Conservation (phyloP, 306 rosid species). For the Lathyrus tuberosus region DNA sequence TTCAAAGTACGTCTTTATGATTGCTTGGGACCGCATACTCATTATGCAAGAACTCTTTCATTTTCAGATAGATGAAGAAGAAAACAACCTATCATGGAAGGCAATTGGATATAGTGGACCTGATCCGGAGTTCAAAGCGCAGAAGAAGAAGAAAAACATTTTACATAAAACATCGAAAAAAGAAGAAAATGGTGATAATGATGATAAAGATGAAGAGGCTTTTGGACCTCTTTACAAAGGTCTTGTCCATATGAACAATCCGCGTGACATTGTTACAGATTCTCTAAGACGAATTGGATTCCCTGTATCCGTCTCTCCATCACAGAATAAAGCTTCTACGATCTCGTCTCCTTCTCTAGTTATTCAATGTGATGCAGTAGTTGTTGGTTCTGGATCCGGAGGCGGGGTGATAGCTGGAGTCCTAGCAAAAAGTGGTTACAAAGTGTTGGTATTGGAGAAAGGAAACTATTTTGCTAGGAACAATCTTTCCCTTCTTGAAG, state of each 20-base stretch:
- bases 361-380: slow-evolving; percentile 71
- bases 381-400: slow-evolving; percentile 87
- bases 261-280: slow-evolving; percentile 38
- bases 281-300: slow-evolving; percentile 53
- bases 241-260: slow-evolving; percentile 47
- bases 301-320: slow-evolving; percentile 38
- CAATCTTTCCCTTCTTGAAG: slow-evolving; percentile 79
- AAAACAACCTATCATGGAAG: slow-evolving; percentile 64
- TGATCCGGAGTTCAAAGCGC: slow-evolving; percentile 56
- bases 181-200: slow-evolving; percentile 16
- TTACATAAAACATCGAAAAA: slow-evolving; percentile 31
- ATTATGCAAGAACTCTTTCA: not conserved
- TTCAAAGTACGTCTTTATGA: not conserved
- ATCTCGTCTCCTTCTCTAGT: slow-evolving; percentile 54
- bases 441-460: slow-evolving; percentile 74
- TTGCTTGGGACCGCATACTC: slow-evolving; percentile 11
- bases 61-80: slow-evolving; percentile 65
- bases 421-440: slow-evolving; percentile 68
- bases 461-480: slow-evolving; percentile 73
- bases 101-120: slow-evolving; percentile 78
- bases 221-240: slow-evolving; percentile 74
- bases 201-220: slow-evolving; percentile 34
- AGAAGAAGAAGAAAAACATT: slow-evolving; percentile 20
- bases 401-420: slow-evolving; percentile 91
- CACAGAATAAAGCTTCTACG: slow-evolving; percentile 32